These are phyloP conservation scores for Penicillium sp. DNA, from an alignment of 2,329 filamentous ascomycete genomes.

Conservation along the genomic window DNA sequence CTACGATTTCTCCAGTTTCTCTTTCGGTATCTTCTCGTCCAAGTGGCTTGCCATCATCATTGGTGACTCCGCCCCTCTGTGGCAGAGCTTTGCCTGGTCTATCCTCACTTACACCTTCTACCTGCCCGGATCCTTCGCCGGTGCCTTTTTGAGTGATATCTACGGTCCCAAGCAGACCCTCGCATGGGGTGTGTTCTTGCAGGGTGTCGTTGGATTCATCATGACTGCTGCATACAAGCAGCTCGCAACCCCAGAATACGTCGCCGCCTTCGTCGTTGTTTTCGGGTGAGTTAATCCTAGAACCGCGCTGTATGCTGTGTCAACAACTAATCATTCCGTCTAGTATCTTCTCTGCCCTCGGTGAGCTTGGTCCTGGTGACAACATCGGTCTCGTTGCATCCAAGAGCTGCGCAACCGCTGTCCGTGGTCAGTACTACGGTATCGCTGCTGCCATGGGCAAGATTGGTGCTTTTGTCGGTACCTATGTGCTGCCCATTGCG, in stretches of 20 bases:
- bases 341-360: slow-evolving; percentile 68
- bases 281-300: slow-evolving; percentile 59
- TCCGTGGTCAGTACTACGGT: slow-evolving; percentile 71
- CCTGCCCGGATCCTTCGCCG: slow-evolving; percentile 74
- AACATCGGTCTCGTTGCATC: slow-evolving; percentile 85
- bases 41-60: slow-evolving; percentile 59
- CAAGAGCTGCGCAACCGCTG: slow-evolving; percentile 82
- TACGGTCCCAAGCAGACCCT: slow-evolving; percentile 75
- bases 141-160: slow-evolving; percentile 72
- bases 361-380: slow-evolving; percentile 81
- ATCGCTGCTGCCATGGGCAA: slow-evolving; percentile 46
- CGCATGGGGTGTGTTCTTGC: slow-evolving; percentile 64
- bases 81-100: slow-evolving; percentile 81
- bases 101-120: slow-evolving; percentile 86
- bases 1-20: slow-evolving; percentile 81
- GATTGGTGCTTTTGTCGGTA: slow-evolving; percentile 72
- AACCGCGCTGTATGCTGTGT: too few relatives aligned
- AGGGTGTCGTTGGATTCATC: slow-evolving; percentile 78
- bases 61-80: slow-evolving; percentile 58
- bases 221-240: slow-evolving; percentile 76
- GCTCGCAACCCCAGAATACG: slow-evolving; percentile 63
- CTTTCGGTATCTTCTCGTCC: slow-evolving; percentile 80
- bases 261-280: slow-evolving; percentile 73
- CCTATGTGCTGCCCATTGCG: slow-evolving; percentile 75
- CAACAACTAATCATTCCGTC: not conserved